A percentile compares a stretch with the other conserved stretches of the same genome.
phyloP scores from a whole-genome alignment of 169 alveolate genomes.

The Blepharisma undulans region DNA sequence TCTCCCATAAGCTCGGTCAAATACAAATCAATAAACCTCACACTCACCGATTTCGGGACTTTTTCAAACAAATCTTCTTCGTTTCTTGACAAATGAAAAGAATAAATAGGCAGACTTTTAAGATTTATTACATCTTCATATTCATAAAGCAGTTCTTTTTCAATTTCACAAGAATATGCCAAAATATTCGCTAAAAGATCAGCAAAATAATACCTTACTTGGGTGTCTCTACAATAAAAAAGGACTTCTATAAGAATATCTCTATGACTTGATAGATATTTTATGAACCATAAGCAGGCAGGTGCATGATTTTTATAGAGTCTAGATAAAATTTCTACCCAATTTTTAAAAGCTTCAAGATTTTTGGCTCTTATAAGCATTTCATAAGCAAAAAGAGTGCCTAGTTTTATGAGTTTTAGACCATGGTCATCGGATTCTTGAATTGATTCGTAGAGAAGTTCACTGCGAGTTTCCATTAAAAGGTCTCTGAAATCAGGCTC shows the following conservation, averaged over 20 bases:
- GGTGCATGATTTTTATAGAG: conserved; percentile 24
- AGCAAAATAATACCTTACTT: conserved; percentile 40
- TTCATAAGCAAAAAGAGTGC: conserved; percentile 44
- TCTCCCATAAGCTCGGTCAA: conserved; percentile 41
- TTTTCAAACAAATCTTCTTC: neutral
- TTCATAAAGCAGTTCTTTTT: conserved; percentile 45
- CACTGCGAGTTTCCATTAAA: neutral
- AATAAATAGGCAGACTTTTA: neutral
- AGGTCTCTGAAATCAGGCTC: conserved; percentile 10
- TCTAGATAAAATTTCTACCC: neutral
- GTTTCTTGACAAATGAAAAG: neutral
- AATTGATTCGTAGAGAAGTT: neutral
- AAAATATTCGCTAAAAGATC: conserved; percentile 49
- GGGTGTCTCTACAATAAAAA: neutral
- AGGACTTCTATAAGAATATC: conserved; percentile 9
- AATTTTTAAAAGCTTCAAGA: neutral
- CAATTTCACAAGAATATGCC: conserved; percentile 47
- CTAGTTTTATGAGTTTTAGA: conserved; percentile 22
- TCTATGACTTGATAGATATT: conserved; percentile 5
- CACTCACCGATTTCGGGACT: conserved; percentile 39
- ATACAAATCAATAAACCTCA: conserved; percentile 55
- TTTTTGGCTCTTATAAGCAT: conserved; percentile 32
- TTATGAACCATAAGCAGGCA: conserved; percentile 50
- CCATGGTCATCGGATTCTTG: conserved; percentile 18
- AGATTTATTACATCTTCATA: conserved; percentile 10